phyloP scores from a whole-genome alignment of 495 filamentous ascomycete genomes.

The Tirmania nivea region DNA sequence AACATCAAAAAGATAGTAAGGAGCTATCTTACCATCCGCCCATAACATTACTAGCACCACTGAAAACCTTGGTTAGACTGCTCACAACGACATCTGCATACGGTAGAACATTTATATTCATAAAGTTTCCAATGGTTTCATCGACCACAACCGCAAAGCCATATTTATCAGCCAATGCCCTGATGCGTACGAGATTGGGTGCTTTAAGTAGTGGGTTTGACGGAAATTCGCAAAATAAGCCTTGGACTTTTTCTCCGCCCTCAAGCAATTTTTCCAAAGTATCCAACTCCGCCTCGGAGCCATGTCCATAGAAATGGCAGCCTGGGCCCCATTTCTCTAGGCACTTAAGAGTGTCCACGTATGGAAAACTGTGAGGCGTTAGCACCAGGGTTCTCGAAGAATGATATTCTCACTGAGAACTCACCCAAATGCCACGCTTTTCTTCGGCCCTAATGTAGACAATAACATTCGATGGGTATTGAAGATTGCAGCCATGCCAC shows the following conservation, averaged over 20 bases:
- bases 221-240: slow-evolving; percentile 84
- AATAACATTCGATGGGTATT: slow-evolving; percentile 57
- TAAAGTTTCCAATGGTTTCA: slow-evolving; percentile 88
- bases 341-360: slow-evolving; percentile 89
- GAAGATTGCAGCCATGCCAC: slow-evolving; percentile 90
- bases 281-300: slow-evolving; percentile 60
- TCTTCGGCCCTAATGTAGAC: slow-evolving; percentile 28
- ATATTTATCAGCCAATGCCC: slow-evolving; percentile 54
- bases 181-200: slow-evolving; percentile 64
- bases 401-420: neutral
- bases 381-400: slow-evolving; percentile 15
- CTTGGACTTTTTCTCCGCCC: slow-evolving; percentile 56
- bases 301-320: slow-evolving; percentile 73
- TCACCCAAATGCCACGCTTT: slow-evolving; percentile 51
- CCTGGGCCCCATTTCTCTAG: slow-evolving; percentile 87
- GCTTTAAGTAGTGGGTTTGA: slow-evolving; percentile 75
- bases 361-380: slow-evolving; percentile 50
- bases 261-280: slow-evolving; percentile 54
- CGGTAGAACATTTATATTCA: slow-evolving; percentile 81
- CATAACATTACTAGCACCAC: slow-evolving; percentile 95
- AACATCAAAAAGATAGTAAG: neutral
- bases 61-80: slow-evolving; percentile 91
- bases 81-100: slow-evolving; percentile 80
- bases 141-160: slow-evolving; percentile 83
- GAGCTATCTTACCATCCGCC: slow-evolving; percentile 39